A percentile compares a stretch with the other conserved stretches of the same genome.
Conservation (phyloP, 768 basidiomycete species). For the Xerocomus potaroensis region DNA sequence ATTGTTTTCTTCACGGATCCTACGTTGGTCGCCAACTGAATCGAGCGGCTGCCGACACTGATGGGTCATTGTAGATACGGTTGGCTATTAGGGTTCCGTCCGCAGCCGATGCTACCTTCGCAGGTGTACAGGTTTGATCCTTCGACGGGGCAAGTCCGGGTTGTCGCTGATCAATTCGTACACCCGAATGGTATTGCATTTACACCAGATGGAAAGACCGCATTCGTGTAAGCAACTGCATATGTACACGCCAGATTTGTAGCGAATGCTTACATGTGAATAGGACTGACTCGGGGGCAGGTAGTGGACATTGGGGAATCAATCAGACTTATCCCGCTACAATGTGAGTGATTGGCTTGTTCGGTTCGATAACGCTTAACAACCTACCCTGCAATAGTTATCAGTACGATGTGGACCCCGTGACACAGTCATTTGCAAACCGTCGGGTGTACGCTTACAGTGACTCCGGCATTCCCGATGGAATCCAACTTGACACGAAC, state of each 20-base stretch:
- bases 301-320: slow-evolving; percentile 42
- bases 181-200: slow-evolving; percentile 75
- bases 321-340: slow-evolving; percentile 64
- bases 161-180: slow-evolving; percentile 75
- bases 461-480: slow-evolving; percentile 65
- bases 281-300: slow-evolving; percentile 30
- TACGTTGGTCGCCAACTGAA: slow-evolving; percentile 38
- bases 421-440: slow-evolving; percentile 52
- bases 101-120: slow-evolving; percentile 59
- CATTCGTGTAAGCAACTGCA: slow-evolving; percentile 49
- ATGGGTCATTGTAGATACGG: slow-evolving; percentile 46
- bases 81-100: slow-evolving; percentile 61
- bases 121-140: slow-evolving; percentile 78
- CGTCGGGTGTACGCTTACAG: slow-evolving; percentile 63
- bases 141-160: slow-evolving; percentile 56
- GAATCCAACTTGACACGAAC: slow-evolving; percentile 56
- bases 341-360: slow-evolving; percentile 43
- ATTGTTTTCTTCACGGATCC: slow-evolving; percentile 76
- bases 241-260: slow-evolving; percentile 17
- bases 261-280: no score
- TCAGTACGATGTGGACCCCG: slow-evolving; percentile 60
- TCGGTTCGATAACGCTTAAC: background rate
- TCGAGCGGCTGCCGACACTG: background rate
- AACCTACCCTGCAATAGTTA: slow-evolving; percentile 43
- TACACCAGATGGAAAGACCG: slow-evolving; percentile 55